Evolutionary conservation across 2,329 filamentous ascomycete genomes (phyloP).

Genomic region (Arthroderma sp.): DNA sequence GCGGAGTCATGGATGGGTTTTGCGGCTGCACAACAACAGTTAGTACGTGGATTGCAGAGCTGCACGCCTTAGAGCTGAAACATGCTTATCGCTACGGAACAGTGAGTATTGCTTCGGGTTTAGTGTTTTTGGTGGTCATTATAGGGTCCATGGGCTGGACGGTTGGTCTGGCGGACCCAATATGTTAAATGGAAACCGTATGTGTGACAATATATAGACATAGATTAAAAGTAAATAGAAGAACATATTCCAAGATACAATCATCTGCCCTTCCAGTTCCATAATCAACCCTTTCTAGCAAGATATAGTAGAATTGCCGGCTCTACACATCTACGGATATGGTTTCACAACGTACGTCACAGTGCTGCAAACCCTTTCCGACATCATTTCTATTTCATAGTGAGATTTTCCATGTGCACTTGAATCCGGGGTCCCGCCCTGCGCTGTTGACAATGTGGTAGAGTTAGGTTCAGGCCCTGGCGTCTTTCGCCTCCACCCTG

Average conservation of each 20-base stretch:
- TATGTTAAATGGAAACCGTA: constrained; percentile 15
- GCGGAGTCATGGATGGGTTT: constrained; percentile 54
- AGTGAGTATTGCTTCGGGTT: constrained; percentile 34
- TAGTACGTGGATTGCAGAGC: constrained; percentile 53
- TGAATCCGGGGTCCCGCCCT: too few species aligned
- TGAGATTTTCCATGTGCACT: too few species aligned
- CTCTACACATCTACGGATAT: neutral
- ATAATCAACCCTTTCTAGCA: neutral
- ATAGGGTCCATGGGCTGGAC: constrained; percentile 47
- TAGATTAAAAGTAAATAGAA: neutral
- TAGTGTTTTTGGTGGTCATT: constrained; percentile 39
- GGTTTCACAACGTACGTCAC: too few species aligned
- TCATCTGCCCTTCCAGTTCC: neutral
- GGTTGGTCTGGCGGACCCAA: constrained; percentile 22
- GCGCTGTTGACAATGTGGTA: too few species aligned
- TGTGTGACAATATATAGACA: neutral
- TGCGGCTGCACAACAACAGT: constrained; percentile 55
- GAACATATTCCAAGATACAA: neutral
- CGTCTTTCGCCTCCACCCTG: too few species aligned
- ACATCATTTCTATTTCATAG: too few species aligned
- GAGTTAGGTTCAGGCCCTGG: too few species aligned
- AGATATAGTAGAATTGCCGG: neutral
- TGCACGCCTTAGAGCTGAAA: constrained; percentile 39
- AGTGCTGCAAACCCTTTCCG: too few species aligned
- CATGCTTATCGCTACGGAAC: constrained; percentile 51